Base-by-base conservation (phyloP, 345 rosid species). In the Rhodamnia argentea region DNA sequence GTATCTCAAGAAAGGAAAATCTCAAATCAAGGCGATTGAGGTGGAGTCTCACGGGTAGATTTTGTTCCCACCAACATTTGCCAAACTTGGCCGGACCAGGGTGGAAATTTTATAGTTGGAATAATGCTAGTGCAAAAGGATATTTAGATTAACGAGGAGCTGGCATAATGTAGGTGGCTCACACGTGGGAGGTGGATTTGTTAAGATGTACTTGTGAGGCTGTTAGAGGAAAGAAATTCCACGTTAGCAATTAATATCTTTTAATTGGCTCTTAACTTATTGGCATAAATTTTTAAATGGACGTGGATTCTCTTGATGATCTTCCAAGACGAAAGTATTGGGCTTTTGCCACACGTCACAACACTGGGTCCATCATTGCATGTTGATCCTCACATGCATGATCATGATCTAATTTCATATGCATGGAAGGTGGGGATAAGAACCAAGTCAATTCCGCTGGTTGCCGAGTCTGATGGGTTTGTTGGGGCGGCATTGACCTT, bases 291-390 rank as follows among this genome's bases (percentile, higher is more conserved):
- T 2, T 64, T 64, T 0, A 14, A 8, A 64, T 64, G 44, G 32
- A 64, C 6, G 2, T 0, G 2, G 1, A 2, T 0, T 64, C 7
- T 18, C 0, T 64, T 16, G 0, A 1, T 16, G 24, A 32, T 16
- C 0, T 32, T 64, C 12, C 18, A 3, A 6, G 44, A 2, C 0
- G 1, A 32, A 32, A 3, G 10, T 9, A 32, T 64, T 13, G 7
- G 7, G 0, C 3, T 64, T 64, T 64, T 32, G 5, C 3, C 2
- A 0, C 3, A 13, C 47, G 2, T 37, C 47, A 0, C 14, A 16
- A 18, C 2, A 22, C 26, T 32, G 47, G 0, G 81, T 18, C 23
- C 47, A 0, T 18, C 81, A 70, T 40, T 5, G 26, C 40, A 11
- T 70, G 81, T 44, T 13, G 47, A 44, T 37, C 81, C 47, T 70